Percentiles rank a stretch among this genome's conserved stretches.
These are phyloP conservation scores for Hibiscus syriacus DNA, from an alignment of 345 rosid genomes.

Conservation along the genomic window DNA sequence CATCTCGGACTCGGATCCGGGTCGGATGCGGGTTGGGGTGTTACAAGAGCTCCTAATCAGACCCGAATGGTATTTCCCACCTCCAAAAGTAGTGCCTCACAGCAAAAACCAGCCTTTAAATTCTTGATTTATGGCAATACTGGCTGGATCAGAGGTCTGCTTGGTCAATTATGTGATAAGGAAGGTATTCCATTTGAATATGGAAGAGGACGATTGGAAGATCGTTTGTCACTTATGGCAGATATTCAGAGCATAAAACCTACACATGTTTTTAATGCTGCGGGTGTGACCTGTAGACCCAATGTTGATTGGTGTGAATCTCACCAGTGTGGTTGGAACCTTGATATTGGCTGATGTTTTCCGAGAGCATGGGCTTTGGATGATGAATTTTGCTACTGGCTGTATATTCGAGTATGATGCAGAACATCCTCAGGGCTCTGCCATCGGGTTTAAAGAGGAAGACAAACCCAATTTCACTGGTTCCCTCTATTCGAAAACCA, in stretches of 20 bases:
- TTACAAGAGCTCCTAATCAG: constrained; percentile 32
- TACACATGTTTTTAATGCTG: constrained; percentile 85
- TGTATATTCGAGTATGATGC: constrained; percentile 88
- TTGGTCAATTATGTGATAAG: constrained; percentile 71
- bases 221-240: constrained; percentile 55
- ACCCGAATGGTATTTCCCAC: constrained; percentile 60
- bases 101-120: constrained; percentile 43
- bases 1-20: too few relatives aligned
- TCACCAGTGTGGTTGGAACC: constrained; percentile 83
- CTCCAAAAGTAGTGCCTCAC: constrained; percentile 32
- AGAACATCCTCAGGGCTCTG: constrained; percentile 68
- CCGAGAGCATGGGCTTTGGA: constrained; percentile 60
- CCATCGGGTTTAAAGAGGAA: constrained; percentile 75
- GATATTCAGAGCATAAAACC: constrained; percentile 68
- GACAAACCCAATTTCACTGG: constrained; percentile 69
- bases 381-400: constrained; percentile 86
- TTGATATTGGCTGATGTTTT: constrained; percentile 77
- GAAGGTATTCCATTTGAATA: constrained; percentile 65
- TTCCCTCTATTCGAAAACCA: constrained; percentile 82
- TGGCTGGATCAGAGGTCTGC: constrained; percentile 89
- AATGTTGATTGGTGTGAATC: constrained; percentile 98
- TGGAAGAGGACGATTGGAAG: constrained; percentile 81
- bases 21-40: too few relatives aligned
- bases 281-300: constrained; percentile 90
- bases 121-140: constrained; percentile 86